phyloP scores from a whole-genome alignment of 2,329 filamentous ascomycete genomes.

The Chaetomiaceae sp. region DNA sequence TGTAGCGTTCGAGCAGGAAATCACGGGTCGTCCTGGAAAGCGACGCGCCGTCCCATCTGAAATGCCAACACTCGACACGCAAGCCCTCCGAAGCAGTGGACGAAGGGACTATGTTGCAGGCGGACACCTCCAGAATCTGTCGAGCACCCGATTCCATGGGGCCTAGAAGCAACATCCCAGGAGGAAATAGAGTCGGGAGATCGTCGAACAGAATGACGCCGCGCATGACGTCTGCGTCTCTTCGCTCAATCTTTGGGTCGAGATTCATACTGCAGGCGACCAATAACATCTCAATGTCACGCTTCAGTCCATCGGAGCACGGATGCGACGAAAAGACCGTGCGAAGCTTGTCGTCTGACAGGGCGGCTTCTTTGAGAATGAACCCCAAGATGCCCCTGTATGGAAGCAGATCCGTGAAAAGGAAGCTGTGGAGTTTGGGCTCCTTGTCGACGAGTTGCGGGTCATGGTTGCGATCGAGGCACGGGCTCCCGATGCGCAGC shows the following conservation, averaged over 20 bases:
- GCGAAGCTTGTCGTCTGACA: not conserved
- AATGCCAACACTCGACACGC: not conserved
- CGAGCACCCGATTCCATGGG: not conserved
- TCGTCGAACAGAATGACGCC: not conserved
- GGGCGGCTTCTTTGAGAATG: not conserved
- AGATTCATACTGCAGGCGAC: not conserved
- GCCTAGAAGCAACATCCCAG: not conserved
- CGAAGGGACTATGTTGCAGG: not conserved
- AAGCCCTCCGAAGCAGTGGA: not conserved
- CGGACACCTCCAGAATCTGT: conserved; percentile 2
- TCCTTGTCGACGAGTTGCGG: not conserved
- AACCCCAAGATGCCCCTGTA: not conserved
- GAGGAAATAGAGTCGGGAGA: not conserved
- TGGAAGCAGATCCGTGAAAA: not conserved
- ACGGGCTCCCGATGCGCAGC: not conserved
- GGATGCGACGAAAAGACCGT: not conserved
- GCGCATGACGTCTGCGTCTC: not conserved
- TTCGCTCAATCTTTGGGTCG: not conserved
- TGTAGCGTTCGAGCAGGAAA: not conserved
- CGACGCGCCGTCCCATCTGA: conserved; percentile 1
- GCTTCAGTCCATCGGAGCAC: not conserved
- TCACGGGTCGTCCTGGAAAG: not conserved
- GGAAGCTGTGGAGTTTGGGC: not conserved
- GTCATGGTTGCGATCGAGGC: not conserved
- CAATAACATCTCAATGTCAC: not conserved